Conservation (phyloP, 768 basidiomycete species). For the Mycena maculata region DNA sequence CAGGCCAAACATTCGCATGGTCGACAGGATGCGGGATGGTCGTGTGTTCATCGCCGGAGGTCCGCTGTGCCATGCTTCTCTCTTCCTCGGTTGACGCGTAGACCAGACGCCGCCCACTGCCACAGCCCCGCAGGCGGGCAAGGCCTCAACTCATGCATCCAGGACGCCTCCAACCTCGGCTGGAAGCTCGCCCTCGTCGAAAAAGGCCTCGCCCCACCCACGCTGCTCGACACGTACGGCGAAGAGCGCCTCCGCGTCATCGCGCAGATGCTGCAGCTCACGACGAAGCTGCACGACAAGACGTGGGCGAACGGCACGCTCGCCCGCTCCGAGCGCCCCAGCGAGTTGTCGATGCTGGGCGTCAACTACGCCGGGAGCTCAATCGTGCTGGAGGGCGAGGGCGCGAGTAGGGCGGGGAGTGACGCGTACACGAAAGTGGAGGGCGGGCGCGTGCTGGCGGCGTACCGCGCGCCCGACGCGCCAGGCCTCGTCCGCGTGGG, state of each 20-base stretch:
- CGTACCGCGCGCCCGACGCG: conserved; percentile 34
- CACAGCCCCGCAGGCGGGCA: conserved; percentile 36
- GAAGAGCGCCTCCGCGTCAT: conserved; percentile 59
- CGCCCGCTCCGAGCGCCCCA: too few species aligned
- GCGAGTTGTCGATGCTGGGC: too few species aligned
- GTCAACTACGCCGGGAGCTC: too few species aligned
- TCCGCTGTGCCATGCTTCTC: conserved; percentile 27
- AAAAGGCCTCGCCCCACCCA: conserved; percentile 46
- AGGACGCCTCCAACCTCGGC: conserved; percentile 54
- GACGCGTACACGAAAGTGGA: too few species aligned
- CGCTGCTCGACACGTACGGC: conserved; percentile 54
- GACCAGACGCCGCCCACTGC: conserved; percentile 58
- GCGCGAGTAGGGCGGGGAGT: too few species aligned
- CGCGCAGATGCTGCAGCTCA: conserved; percentile 54
- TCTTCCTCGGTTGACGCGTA: background rate
- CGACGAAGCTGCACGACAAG: conserved; percentile 27
- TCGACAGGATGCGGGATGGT: conserved; percentile 52
- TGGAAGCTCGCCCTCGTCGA: conserved; percentile 59
- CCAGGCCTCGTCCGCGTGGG: conserved; percentile 34
- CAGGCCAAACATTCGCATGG: conserved; percentile 62
- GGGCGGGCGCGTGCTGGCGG: too few species aligned
- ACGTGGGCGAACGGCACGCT: too few species aligned
- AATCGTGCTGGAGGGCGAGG: too few species aligned
- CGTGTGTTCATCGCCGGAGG: conserved; percentile 63
- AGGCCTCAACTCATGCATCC: conserved; percentile 49